Evolutionary conservation across 352 stramenopile genomes (phyloP).

Genomic region (Phytophthora tentaculata): DNA sequence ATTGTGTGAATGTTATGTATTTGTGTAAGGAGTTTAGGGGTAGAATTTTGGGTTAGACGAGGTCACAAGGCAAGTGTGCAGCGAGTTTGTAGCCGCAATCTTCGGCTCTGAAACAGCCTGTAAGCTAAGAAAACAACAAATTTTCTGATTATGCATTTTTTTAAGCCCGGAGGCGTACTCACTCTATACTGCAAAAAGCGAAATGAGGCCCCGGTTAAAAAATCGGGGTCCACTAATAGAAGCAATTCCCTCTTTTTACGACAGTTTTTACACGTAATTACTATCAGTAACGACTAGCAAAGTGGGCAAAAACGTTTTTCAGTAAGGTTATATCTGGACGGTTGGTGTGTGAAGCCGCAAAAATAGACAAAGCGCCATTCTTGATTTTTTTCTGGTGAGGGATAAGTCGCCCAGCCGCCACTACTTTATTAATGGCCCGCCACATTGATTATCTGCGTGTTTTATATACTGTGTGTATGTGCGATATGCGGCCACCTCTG

Average conservation of each 20-base stretch:
- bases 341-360: no score
- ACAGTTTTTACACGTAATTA: background rate
- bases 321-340: no score
- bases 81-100: background rate
- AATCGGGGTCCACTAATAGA: background rate
- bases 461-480: no score
- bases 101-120: background rate
- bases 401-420: no score
- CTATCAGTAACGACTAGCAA: background rate
- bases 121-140: background rate
- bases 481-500: no score
- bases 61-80: background rate
- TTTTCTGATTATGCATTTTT: background rate
- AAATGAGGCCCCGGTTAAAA: background rate
- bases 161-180: background rate
- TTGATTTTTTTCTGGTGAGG: no score
- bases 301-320: background rate
- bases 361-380: no score
- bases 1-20: no score
- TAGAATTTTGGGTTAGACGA: no score
- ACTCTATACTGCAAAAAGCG: background rate
- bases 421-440: no score
- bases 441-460: no score
- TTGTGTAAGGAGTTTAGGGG: no score
- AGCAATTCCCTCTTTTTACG: background rate